These are phyloP conservation scores for Amanita jacksonii DNA, from an alignment of 768 basidiomycete genomes.

Conservation along the genomic window DNA sequence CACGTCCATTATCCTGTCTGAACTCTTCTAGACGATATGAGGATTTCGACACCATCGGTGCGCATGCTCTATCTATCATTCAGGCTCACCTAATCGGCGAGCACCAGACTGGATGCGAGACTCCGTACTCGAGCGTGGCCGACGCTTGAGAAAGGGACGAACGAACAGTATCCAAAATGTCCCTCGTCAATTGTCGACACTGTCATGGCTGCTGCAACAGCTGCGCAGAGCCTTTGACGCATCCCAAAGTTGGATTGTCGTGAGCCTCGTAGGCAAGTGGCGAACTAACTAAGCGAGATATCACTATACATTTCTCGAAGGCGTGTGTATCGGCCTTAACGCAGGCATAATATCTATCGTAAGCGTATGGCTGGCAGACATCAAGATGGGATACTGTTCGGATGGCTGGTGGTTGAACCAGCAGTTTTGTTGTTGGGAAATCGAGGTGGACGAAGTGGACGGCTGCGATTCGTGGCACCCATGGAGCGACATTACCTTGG, in stretches of 20 bases:
- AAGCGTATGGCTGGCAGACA: slow-evolving; percentile 95
- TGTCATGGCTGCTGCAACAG: slow-evolving; percentile 54
- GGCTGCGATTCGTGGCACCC: slow-evolving; percentile 88
- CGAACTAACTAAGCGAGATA: not conserved
- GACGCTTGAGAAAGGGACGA: slow-evolving; percentile 57
- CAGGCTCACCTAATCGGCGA: not conserved
- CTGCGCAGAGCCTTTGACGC: slow-evolving; percentile 50
- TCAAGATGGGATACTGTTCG: slow-evolving; percentile 94
- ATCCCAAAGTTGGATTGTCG: slow-evolving; percentile 88
- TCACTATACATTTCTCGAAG: slow-evolving; percentile 27
- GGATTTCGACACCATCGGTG: slow-evolving; percentile 92
- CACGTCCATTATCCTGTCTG: slow-evolving; percentile 11
- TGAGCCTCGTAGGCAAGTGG: slow-evolving; percentile 77
- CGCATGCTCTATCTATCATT: slow-evolving; percentile 10
- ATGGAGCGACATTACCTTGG: slow-evolving; percentile 68
- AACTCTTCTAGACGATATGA: slow-evolving; percentile 65
- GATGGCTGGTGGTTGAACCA: slow-evolving; percentile 99
- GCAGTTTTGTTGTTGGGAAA: slow-evolving; percentile 98
- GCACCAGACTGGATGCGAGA: slow-evolving; percentile 92
- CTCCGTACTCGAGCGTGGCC: slow-evolving; percentile 78
- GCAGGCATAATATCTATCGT: slow-evolving; percentile 94
- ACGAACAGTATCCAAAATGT: slow-evolving; percentile 33
- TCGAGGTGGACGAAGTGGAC: slow-evolving; percentile 69
- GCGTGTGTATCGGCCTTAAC: slow-evolving; percentile 84
- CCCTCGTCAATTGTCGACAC: slow-evolving; percentile 39